These are phyloP conservation scores for Penicillium sp. DNA, from an alignment of 2,329 filamentous ascomycete species.

Conservation along the genomic window DNA sequence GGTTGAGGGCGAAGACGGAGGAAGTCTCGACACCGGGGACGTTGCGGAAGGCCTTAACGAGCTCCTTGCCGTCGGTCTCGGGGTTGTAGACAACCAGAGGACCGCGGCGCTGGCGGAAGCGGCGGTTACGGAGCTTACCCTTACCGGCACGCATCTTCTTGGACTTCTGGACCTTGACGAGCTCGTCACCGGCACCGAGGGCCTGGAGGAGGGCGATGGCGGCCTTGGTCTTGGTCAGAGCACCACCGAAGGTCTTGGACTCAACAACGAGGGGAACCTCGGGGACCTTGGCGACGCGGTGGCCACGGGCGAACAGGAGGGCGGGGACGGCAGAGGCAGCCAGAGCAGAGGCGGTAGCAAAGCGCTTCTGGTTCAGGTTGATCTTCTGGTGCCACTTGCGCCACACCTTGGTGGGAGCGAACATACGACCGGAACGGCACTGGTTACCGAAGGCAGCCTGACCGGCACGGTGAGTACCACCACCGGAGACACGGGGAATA, in stretches of 20 bases:
- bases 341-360: slow-evolving; percentile 95
- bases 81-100: slow-evolving; percentile 98
- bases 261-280: slow-evolving; percentile 98
- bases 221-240: slow-evolving; percentile 84
- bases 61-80: slow-evolving; percentile 91
- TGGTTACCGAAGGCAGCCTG: slow-evolving; percentile 99
- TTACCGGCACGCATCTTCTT: slow-evolving; percentile 98
- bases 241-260: slow-evolving; percentile 81
- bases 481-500: slow-evolving; percentile 99
- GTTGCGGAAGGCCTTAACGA: slow-evolving; percentile 96
- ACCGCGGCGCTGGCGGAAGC: slow-evolving; percentile 95
- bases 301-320: slow-evolving; percentile 94
- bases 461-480: slow-evolving; percentile 99
- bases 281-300: slow-evolving; percentile 88
- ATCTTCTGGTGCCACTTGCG: slow-evolving; percentile 99
- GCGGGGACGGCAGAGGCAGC: slow-evolving; percentile 94
- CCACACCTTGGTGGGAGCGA: slow-evolving; percentile 99
- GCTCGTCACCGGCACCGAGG: slow-evolving; percentile 84
- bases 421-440: slow-evolving; percentile 99
- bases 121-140: slow-evolving; percentile 97
- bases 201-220: slow-evolving; percentile 87
- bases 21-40: slow-evolving; percentile 97
- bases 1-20: slow-evolving; percentile 92
- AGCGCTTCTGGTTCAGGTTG: slow-evolving; percentile 98
- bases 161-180: slow-evolving; percentile 95